Percentiles rank a stretch among this genome's conserved stretches.
These are phyloP conservation scores for Cryphonectria parasitica DNA, from an alignment of 2,329 filamentous ascomycete species.

Conservation along the genomic window DNA sequence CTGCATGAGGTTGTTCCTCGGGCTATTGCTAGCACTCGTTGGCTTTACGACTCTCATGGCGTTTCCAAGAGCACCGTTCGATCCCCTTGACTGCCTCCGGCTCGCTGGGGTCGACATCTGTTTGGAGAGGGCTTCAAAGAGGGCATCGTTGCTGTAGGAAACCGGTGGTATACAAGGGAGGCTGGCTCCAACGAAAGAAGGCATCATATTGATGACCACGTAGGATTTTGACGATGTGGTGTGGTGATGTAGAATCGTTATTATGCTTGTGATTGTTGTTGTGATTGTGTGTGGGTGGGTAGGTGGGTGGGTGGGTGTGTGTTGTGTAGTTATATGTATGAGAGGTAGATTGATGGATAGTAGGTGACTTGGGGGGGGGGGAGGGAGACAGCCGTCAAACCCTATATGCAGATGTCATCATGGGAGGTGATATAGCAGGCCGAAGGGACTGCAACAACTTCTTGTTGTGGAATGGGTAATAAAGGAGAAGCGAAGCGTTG, in stretches of 20 bases:
- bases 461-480: conserved; percentile 30
- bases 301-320: too few relatives aligned
- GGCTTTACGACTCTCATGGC: conserved; percentile 67
- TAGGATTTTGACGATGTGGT: conserved; percentile 4
- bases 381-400: conserved; percentile 19
- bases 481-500: conserved; percentile 29
- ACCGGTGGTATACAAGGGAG: conserved; percentile 38
- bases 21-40: conserved; percentile 70
- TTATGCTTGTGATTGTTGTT: conserved; percentile 7
- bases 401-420: conserved; percentile 29
- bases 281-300: conserved; percentile 9
- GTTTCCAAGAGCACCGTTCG: conserved; percentile 54
- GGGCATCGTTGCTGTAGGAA: conserved; percentile 46
- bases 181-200: conserved; percentile 40
- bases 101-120: conserved; percentile 55
- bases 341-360: background rate
- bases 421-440: conserved; percentile 25
- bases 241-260: conserved; percentile 8
- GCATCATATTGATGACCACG: conserved; percentile 34
- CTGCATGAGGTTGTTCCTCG: conserved; percentile 55
- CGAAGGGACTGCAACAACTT: conserved; percentile 26
- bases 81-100: conserved; percentile 53
- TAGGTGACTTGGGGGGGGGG: background rate
- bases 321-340: background rate
- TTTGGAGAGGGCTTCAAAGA: conserved; percentile 56